Evolutionary conservation across 257 asterid species (phyloP), one percentile per base, ranked within the genome.

Genomic region (Echites panduratus): DNA sequence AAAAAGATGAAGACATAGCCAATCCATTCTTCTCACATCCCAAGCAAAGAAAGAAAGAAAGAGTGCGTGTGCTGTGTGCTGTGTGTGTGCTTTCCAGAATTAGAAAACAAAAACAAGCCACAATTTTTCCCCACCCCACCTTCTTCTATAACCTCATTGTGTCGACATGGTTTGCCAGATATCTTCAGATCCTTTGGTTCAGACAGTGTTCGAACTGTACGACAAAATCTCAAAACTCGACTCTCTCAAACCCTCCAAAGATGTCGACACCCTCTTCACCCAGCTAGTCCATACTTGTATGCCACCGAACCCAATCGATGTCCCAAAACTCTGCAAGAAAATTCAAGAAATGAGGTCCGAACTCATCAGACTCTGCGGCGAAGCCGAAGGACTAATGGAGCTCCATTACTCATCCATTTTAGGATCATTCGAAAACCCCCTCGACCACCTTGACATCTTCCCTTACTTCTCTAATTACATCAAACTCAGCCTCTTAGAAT

Each of bases 231-330:
- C 96, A 0, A 50, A 66, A 2, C 90, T 93, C 3, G 88, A 90
- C 1, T 80, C 68, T 75, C 96, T 93, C 20, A 79, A 74, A 3
- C 98, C 98, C 27, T 90, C 91, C 35, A 62, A 81, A 24, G 88
- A 81, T 70, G 97, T 88, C 72, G 85, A 93, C 93, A 63, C 71
- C 24, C 68, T 93, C 77, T 90, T 93, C 79, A 84, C 97, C 0
- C 73, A 81, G 11, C 95, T 93, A 17, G 98, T 93, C 49, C 80
- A 19, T 78, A 80, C 89, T 26, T 93, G 98, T 88, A 81, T 88
- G 62, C 97, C 98, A 0, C 97, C 93, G 0, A 84, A 85, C 74
- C 92, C 96, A 26, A 80, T 93, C 65, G 97, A 93, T 79, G 92
- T 91, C 66, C 61, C 96, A 0, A 89, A 89, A 11, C 85, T 89